Evolutionary conservation across 2,329 filamentous ascomycete genomes (phyloP).

Genomic region (Verticillium zaregamsianum): DNA sequence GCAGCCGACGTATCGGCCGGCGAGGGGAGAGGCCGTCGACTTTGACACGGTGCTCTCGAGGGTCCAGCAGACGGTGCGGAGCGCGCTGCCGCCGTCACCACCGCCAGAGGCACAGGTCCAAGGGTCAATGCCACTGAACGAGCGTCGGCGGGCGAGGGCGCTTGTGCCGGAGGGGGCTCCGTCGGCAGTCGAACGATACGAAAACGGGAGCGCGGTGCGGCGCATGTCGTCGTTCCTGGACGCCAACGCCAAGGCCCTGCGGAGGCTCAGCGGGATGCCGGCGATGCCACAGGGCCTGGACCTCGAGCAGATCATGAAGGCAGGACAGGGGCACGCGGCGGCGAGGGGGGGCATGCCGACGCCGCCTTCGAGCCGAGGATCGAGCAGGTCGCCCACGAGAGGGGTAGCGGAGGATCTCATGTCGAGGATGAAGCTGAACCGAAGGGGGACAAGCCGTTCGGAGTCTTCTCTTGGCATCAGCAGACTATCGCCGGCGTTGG

Average conservation of each 20-base stretch:
- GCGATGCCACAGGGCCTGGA: constrained; percentile 19
- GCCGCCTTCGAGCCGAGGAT: constrained; percentile 28
- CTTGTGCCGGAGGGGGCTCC: constrained; percentile 22
- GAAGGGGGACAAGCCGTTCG: constrained; percentile 11
- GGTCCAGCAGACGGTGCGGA: constrained; percentile 27
- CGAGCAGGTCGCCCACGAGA: constrained; percentile 21
- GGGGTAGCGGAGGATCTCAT: constrained; percentile 7
- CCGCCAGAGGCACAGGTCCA: constrained; percentile 7
- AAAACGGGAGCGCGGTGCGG: constrained; percentile 35
- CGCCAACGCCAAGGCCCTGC: constrained; percentile 37
- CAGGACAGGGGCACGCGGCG: constrained; percentile 13
- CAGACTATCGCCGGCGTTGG: not conserved
- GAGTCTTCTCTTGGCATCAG: constrained; percentile 2
- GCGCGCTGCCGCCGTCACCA: constrained; percentile 17
- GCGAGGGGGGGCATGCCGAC: constrained; percentile 13
- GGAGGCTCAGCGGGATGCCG: constrained; percentile 33
- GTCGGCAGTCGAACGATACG: constrained; percentile 34
- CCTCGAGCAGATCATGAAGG: constrained; percentile 25
- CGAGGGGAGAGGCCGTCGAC: constrained; percentile 29
- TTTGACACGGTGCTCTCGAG: constrained; percentile 42
- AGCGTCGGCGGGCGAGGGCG: constrained; percentile 37
- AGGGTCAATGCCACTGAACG: constrained; percentile 1
- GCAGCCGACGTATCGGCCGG: constrained; percentile 17
- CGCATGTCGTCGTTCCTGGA: constrained; percentile 41
- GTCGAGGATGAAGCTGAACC: constrained; percentile 10